Percentiles rank a stretch among this genome's conserved stretches.
These are phyloP conservation scores for Pholiota microspora DNA, from an alignment of 768 basidiomycete genomes.

Conservation along the genomic window DNA sequence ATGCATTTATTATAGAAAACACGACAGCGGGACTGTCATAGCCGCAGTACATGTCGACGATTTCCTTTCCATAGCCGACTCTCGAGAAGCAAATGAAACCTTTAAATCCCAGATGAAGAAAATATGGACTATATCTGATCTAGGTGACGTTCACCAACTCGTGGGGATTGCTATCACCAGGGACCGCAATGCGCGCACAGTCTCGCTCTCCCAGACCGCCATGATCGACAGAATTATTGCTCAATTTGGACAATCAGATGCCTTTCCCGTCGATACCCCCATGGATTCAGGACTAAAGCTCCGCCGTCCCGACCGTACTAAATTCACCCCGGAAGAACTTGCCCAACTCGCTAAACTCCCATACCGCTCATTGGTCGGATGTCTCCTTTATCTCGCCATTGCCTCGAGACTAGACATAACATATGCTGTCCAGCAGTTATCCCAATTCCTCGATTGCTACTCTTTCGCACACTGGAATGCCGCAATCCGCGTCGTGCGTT, in stretches of 20 bases:
- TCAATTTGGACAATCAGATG: constrained; percentile 18
- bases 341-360: constrained; percentile 16
- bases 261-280: constrained; percentile 9
- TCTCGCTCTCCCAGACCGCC: constrained; percentile 16
- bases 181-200: constrained; percentile 8
- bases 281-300: constrained; percentile 20
- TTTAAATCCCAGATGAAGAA: constrained; percentile 27
- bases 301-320: constrained; percentile 4
- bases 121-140: constrained; percentile 25
- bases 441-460: constrained; percentile 28
- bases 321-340: background rate
- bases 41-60: constrained; percentile 34
- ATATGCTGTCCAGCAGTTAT: constrained; percentile 14
- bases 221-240: constrained; percentile 18
- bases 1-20: constrained; percentile 27
- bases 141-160: constrained; percentile 14
- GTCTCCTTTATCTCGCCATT: background rate
- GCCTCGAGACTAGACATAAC: background rate
- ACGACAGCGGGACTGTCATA: constrained; percentile 17
- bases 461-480: constrained; percentile 24
- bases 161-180: constrained; percentile 30
- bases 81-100: constrained; percentile 3
- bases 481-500: constrained; percentile 19
- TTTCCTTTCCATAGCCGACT: constrained; percentile 20
- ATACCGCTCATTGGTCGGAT: constrained; percentile 19